Conservation (phyloP, 169 alveolate species). For the Cryptosporidium baileyi region DNA sequence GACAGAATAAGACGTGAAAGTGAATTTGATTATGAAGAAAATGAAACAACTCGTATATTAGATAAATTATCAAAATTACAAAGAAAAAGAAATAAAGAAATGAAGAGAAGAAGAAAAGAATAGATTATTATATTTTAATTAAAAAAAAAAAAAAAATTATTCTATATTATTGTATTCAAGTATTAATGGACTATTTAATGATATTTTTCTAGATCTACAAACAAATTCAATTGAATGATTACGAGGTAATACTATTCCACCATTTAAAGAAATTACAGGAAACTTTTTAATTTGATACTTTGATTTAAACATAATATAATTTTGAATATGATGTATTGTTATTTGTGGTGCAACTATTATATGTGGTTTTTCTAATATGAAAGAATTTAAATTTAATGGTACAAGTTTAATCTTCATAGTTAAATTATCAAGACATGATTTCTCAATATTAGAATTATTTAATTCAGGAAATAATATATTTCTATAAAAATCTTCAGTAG, state of each 20-base stretch:
- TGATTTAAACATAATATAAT: constrained; percentile 26
- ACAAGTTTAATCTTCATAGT: constrained; percentile 5
- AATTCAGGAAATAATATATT: constrained; percentile 2
- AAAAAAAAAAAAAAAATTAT: not conserved
- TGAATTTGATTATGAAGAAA: constrained; percentile 23
- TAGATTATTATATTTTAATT: too few relatives aligned
- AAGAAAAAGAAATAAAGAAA: constrained; percentile 37
- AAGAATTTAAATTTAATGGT: not conserved
- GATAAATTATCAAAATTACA: constrained; percentile 51
- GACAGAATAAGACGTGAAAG: constrained; percentile 2
- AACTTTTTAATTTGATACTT: not conserved
- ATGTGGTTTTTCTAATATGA: constrained; percentile 14
- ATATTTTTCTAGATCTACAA: constrained; percentile 55
- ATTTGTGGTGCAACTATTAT: constrained; percentile 62
- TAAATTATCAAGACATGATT: not conserved
- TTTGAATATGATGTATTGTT: constrained; percentile 30
- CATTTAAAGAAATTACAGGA: constrained; percentile 18
- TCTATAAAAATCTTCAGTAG: not conserved
- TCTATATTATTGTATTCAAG: not conserved
- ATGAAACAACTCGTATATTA: constrained; percentile 24
- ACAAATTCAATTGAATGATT: constrained; percentile 60
- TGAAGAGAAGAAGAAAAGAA: constrained; percentile 44
- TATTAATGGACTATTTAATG: not conserved
- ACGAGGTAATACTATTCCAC: constrained; percentile 26
- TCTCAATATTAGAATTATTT: not conserved